These are phyloP conservation scores for Termitomyces sp. DNA, from an alignment of 768 basidiomycete genomes.

Conservation along the genomic window DNA sequence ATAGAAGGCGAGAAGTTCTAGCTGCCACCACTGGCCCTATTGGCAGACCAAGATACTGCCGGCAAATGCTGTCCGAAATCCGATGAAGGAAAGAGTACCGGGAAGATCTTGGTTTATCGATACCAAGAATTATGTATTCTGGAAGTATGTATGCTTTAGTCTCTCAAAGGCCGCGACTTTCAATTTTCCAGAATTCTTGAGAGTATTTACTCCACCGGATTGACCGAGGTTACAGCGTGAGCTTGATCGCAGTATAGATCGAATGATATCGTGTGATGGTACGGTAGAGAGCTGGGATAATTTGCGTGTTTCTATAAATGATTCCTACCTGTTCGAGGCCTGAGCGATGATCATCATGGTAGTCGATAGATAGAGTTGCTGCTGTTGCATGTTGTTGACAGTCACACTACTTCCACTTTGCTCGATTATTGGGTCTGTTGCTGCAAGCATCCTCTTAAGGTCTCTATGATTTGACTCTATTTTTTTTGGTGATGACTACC, in stretches of 20 bases:
- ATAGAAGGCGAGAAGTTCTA: background rate
- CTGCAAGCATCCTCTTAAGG: background rate
- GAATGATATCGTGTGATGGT: too few species aligned
- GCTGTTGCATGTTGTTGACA: background rate
- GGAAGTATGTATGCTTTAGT: background rate
- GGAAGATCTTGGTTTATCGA: too few species aligned
- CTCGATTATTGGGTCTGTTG: background rate
- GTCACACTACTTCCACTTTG: too few species aligned
- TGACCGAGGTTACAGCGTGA: background rate
- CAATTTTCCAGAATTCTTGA: background rate
- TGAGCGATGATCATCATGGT: too few species aligned
- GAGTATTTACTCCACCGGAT: background rate
- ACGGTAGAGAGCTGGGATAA: background rate
- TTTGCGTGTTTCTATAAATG: background rate
- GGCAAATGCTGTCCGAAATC: background rate
- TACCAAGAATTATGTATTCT: background rate
- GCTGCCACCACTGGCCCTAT: background rate
- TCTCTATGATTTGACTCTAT: background rate
- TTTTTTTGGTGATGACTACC: constrained; percentile 41
- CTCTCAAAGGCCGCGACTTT: background rate
- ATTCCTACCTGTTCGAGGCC: background rate
- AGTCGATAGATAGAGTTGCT: background rate
- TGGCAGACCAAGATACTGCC: background rate
- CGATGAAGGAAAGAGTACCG: background rate
- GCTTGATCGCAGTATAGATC: background rate